A percentile compares a stretch with the other conserved stretches of the same genome.
Evolutionary conservation across 352 stramenopile species (phyloP).

Genomic region (Globisporangium parvum): DNA sequence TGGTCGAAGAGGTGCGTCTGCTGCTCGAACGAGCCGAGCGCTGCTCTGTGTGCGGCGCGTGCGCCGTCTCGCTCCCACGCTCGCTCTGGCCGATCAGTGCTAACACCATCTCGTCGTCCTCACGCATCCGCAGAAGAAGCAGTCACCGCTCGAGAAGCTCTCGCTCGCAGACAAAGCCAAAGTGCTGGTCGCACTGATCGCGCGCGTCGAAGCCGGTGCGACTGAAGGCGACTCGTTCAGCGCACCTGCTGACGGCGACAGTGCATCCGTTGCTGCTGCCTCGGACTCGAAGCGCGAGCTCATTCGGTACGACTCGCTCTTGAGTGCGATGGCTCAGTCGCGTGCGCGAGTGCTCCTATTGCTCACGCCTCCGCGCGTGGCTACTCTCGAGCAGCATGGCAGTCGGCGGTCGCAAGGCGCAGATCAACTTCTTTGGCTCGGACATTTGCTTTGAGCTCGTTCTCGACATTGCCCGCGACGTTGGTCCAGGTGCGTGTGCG

Average conservation of each 20-base stretch:
- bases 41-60: neutral
- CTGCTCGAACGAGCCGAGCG: neutral
- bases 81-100: neutral
- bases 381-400: conserved; percentile 39
- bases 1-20: neutral
- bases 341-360: neutral
- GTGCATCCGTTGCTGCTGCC: conserved; percentile 34
- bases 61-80: neutral
- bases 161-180: conserved; percentile 51
- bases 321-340: neutral
- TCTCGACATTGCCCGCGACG: conserved; percentile 46
- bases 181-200: conserved; percentile 43
- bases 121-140: neutral
- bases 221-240: conserved; percentile 48
- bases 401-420: conserved; percentile 50
- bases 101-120: neutral
- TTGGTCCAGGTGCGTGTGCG: conserved; percentile 49
- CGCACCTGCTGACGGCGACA: conserved; percentile 10
- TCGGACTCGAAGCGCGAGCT: conserved; percentile 47
- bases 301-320: conserved; percentile 30
- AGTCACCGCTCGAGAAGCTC: conserved; percentile 28
- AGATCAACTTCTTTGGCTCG: conserved; percentile 71
- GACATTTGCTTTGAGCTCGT: conserved; percentile 78
- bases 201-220: conserved; percentile 55
- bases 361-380: neutral